Evolutionary conservation across 1,139 yeast species (phyloP), one percentile per base, ranked within the genome.

Genomic region (Debaryomyces singareniensis): DNA sequence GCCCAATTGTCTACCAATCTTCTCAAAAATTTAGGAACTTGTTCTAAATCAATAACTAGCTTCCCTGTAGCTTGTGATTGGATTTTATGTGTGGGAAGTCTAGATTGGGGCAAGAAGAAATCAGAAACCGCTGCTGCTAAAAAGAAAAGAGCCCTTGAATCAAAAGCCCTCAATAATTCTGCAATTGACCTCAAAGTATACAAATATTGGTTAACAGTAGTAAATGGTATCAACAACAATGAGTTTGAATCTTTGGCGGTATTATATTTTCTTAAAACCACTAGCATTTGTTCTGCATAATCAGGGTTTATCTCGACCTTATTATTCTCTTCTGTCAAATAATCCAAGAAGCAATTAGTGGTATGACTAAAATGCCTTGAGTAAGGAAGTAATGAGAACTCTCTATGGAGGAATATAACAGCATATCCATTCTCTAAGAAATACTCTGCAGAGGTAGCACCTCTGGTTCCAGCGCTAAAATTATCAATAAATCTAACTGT

Each of bases 41-140:
- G 97, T 47, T 91, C 96, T 42, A 91, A 64, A 45, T 86, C 82
- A 15, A 91, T 86, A 13, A 82, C 74, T 33, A 91, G 63, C 47
- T 82, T 84, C 2, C 77, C 75, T 28, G 70, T 71, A 13, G 75
- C 75, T 38, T 78, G 80, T 10, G 94, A 81, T 55, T 93, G 98
- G 39, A 91, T 91, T 56, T 91, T 91, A 56, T 91, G 99, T 45
- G 85, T 86, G 1, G 97, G 94, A 49, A 86, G 68, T 41, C 84
- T 69, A 2, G 89, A 78, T 34, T 74, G 75, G 2, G 98, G 99
- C 26, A 91, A 68, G 58, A 87, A 91, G 55, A 93, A 91, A 54
- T 91, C 99, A 4, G 95, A 84, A 0, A 91, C 99, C 0, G 98
- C 98, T 3, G 98, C 98, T 0, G 98, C 98, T 37, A 91, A 66